phyloP scores from a whole-genome alignment of 73 alveolate species.

The Tetrahymena borealis region DNA sequence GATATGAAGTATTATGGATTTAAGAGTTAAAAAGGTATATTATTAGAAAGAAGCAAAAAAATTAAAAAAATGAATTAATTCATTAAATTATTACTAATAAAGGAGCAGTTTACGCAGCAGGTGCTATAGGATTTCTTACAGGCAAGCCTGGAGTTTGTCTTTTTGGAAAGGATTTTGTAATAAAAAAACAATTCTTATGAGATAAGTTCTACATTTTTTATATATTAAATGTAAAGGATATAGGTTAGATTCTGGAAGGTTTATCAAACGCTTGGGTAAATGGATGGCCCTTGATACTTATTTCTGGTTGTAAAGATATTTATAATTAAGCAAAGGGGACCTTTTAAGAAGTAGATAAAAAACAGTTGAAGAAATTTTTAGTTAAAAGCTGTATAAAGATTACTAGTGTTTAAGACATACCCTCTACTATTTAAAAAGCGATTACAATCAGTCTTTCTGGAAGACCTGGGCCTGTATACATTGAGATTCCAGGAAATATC shows the following conservation, averaged over 20 bases:
- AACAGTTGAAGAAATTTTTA: constrained; percentile 51
- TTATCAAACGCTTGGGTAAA: constrained; percentile 78
- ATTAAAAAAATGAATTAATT: not conserved
- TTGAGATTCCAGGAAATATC: constrained; percentile 80
- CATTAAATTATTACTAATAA: not conserved
- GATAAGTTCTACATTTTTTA: not conserved
- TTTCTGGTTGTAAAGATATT: constrained; percentile 70
- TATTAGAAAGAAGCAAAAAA: constrained; percentile 65
- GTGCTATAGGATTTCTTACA: constrained; percentile 68
- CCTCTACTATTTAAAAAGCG: constrained; percentile 65
- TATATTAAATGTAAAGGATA: constrained; percentile 57
- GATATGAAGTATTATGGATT: constrained; percentile 67
- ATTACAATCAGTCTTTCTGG: constrained; percentile 61
- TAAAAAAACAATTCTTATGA: not conserved
- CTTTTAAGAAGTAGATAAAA: constrained; percentile 65
- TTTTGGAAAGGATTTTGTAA: constrained; percentile 82
- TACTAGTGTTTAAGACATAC: constrained; percentile 46
- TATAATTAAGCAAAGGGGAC: constrained; percentile 64
- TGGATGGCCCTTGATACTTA: constrained; percentile 81
- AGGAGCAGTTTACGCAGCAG: constrained; percentile 2
- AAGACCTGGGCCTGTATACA: constrained; percentile 80
- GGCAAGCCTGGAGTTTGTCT: constrained; percentile 74
- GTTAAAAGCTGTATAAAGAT: constrained; percentile 48
- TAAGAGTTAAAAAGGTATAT: constrained; percentile 80
- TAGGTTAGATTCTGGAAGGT: constrained; percentile 74